These are phyloP conservation scores for Kingdonia uniflora DNA, from an alignment of 164 flowering plant species.

Conservation along the genomic window DNA sequence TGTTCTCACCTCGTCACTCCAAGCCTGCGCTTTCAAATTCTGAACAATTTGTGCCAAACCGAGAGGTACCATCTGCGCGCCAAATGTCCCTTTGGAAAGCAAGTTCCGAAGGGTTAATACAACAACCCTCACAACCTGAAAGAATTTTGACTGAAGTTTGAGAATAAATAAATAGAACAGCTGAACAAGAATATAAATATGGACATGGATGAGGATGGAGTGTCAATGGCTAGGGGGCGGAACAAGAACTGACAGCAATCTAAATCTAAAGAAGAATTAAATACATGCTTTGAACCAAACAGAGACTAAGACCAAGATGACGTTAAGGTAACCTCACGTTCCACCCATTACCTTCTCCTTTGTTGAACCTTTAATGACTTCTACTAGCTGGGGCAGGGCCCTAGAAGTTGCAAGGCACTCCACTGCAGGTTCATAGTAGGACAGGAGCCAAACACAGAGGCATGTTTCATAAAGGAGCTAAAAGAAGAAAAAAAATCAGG, in stretches of 20 bases:
- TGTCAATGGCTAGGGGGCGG: too few relatives aligned
- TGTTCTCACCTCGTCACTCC: constrained; percentile 94
- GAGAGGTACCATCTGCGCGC: constrained; percentile 90
- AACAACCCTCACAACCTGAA: constrained; percentile 89
- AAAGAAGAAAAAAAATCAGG: not conserved
- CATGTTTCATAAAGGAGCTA: constrained; percentile 99
- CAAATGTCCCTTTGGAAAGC: constrained; percentile 79
- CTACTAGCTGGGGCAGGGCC: constrained; percentile 61
- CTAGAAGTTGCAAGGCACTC: constrained; percentile 83
- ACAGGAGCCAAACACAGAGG: constrained; percentile 93
- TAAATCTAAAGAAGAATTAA: too few relatives aligned
- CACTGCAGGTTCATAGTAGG: constrained; percentile 87
- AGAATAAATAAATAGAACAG: not conserved
- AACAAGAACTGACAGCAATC: too few relatives aligned
- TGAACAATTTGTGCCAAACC: constrained; percentile 82
- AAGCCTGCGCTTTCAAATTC: constrained; percentile 91
- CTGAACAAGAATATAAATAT: not conserved
- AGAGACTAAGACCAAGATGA: too few relatives aligned
- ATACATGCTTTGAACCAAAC: too few relatives aligned
- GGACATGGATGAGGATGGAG: too few relatives aligned
- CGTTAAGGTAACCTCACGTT: too few relatives aligned
- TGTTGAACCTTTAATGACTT: constrained; percentile 84
- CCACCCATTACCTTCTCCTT: constrained; percentile 73
- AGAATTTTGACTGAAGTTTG: not conserved
- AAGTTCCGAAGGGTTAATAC: constrained; percentile 76